Evolutionary conservation across 768 basidiomycete species (phyloP), one percentile per base, ranked within the genome.

Genomic region (Termitomyces eurrhizus): DNA sequence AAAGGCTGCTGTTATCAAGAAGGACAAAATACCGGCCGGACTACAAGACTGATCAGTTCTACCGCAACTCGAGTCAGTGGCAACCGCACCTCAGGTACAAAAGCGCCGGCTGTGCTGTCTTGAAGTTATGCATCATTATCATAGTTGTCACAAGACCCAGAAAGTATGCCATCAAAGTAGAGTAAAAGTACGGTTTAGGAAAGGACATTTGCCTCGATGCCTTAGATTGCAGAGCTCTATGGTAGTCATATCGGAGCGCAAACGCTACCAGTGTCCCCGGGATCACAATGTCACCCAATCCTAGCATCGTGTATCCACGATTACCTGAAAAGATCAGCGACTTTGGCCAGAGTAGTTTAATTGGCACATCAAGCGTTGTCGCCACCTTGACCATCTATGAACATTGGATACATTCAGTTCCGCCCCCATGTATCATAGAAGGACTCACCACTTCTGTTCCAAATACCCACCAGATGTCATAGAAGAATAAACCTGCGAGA

Each of bases 391-490:
- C 87, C 95, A 98, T 98, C 91, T 93, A 66, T 11, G 61, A 21
- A 36, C 26, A 41, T 44, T 16, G 12, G 18, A 42, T 8, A 7
- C 18, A 7, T 11, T 59, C 48, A 24, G n/a, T 16, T 35, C 13
- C 29, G 18, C 39, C 36, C 35, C 18, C 32, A 32, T 41, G 7
- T 36, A 9, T 18, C 13, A 39, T 36, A 29, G 0, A 26, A 41
- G 1, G 12, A 77, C 89, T 70, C 71, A 91, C 91, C 73, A 93
- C 91, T 67, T 87, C 83, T 0, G 90, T 90, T 21, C 90, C 91
- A 70, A 95, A 95, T 2, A 95, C 93, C 92, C 92, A 97, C 83
- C 88, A 96, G 44, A 97, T 84, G 70, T 98, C 96, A 70, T 98
- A 98, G 45, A 97, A 50, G 75, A 98, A 93, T 26, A 99, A 77